phyloP scores from a whole-genome alignment of 2,329 filamentous ascomycete species.

The Samsoniella hepiali region DNA sequence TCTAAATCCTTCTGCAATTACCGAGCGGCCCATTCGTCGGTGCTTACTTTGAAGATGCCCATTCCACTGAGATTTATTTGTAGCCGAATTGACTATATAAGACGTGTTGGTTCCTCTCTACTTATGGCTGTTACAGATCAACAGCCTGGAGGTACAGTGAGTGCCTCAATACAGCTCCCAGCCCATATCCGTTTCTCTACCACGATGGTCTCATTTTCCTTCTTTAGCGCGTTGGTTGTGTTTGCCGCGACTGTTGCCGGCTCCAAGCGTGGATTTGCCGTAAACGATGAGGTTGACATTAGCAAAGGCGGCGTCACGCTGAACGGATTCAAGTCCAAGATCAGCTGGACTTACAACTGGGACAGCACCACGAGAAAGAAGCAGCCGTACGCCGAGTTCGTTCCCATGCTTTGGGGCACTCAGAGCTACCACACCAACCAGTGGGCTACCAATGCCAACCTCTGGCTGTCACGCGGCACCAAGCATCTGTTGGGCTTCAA shows the following conservation, averaged over 20 bases:
- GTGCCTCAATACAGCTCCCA: background rate
- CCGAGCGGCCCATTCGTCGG: background rate
- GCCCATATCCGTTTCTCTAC: background rate
- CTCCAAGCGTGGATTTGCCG: conserved; percentile 51
- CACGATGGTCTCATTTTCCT: conserved; percentile 48
- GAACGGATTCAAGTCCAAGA: conserved; percentile 17
- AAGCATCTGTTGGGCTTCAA: conserved; percentile 27
- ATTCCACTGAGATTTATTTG: no score
- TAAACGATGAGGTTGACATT: conserved; percentile 28
- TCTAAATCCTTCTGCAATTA: background rate
- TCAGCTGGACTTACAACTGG: conserved; percentile 29
- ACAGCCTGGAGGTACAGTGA: no score
- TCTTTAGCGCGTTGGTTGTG: conserved; percentile 49
- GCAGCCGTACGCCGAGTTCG: conserved; percentile 22
- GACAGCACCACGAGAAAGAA: conserved; percentile 25
- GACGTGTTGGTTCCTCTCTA: background rate
- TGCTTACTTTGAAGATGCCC: background rate
- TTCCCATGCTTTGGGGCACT: conserved; percentile 26
- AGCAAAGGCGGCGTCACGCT: conserved; percentile 21
- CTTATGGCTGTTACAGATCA: background rate
- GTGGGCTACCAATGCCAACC: conserved; percentile 21
- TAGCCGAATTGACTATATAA: background rate
- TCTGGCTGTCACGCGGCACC: conserved; percentile 20
- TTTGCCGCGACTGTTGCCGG: conserved; percentile 44
- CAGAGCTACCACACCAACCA: conserved; percentile 19